Evolutionary conservation across 805 yeast species (phyloP).

Genomic region (Suhomyces tanzawaensis): DNA sequence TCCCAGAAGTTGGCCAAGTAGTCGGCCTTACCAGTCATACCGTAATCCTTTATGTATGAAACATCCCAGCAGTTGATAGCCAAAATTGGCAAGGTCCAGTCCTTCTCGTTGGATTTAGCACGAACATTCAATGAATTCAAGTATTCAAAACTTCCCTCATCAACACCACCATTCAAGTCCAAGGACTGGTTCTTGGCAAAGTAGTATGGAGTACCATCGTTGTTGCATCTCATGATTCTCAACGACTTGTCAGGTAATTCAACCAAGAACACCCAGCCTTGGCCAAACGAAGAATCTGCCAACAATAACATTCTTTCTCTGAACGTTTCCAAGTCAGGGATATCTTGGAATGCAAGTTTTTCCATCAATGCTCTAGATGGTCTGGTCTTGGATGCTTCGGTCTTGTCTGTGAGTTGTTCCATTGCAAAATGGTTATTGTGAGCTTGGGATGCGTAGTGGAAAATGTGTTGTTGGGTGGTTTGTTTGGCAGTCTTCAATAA

Average conservation of each 20-base stretch:
- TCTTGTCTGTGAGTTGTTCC: constrained; percentile 50
- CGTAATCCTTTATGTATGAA: constrained; percentile 84
- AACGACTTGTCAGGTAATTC: constrained; percentile 63
- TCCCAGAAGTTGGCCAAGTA: constrained; percentile 76
- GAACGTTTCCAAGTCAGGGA: constrained; percentile 46
- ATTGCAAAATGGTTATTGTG: constrained; percentile 91
- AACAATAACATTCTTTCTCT: constrained; percentile 46
- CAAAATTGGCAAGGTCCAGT: constrained; percentile 70
- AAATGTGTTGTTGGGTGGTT: constrained; percentile 63
- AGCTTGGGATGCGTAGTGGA: constrained; percentile 86
- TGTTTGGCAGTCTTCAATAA: constrained; percentile 63
- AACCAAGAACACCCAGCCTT: constrained; percentile 75
- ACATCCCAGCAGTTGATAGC: constrained; percentile 85
- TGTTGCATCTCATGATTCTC: constrained; percentile 54
- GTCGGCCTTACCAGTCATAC: constrained; percentile 66
- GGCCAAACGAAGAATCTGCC: constrained; percentile 56
- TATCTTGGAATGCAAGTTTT: constrained; percentile 33
- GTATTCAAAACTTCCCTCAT: constrained; percentile 50
- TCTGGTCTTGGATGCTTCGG: constrained; percentile 30
- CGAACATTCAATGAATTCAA: constrained; percentile 43
- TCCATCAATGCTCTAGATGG: constrained; percentile 41
- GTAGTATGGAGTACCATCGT: constrained; percentile 76
- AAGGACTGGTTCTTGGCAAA: constrained; percentile 66
- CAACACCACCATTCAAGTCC: constrained; percentile 74
- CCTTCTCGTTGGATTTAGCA: constrained; percentile 44